Conservation (phyloP, 2,329 filamentous ascomycete genomes). For the Exophiala lecanii-corni region DNA sequence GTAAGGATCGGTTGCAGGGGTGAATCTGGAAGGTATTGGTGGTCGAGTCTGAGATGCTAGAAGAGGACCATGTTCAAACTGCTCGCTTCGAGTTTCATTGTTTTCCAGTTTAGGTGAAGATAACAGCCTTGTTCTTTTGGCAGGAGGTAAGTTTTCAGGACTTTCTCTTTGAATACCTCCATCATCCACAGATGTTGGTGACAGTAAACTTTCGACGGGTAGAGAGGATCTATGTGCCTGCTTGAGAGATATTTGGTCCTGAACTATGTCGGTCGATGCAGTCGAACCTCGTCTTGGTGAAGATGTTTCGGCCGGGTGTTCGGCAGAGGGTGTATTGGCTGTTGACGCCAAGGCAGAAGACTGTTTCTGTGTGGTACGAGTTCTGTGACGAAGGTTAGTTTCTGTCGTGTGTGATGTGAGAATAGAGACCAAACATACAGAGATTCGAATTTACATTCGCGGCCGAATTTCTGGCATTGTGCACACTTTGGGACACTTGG, state of each 20-base stretch:
- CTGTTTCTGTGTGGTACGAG: conserved; percentile 8
- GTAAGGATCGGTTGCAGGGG: conserved; percentile 53
- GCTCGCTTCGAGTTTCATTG: conserved; percentile 4
- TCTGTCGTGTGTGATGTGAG: background rate
- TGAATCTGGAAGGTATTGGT: conserved; percentile 19
- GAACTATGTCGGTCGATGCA: conserved; percentile 27
- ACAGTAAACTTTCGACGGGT: conserved; percentile 12
- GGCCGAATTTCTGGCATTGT: conserved; percentile 87
- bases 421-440: conserved; percentile 48
- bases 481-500: conserved; percentile 81
- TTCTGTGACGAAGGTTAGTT: conserved; percentile 5
- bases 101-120: conserved; percentile 19
- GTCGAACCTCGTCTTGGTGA: conserved; percentile 11
- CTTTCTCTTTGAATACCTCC: conserved; percentile 26
- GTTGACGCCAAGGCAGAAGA: conserved; percentile 4
- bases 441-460: conserved; percentile 78
- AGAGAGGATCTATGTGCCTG: conserved; percentile 10
- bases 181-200: conserved; percentile 29
- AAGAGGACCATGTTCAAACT: conserved; percentile 3
- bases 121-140: conserved; percentile 24
- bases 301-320: conserved; percentile 7
- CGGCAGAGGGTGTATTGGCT: conserved; percentile 13
- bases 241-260: conserved; percentile 30
- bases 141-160: conserved; percentile 28
- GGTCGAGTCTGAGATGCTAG: conserved; percentile 5